phyloP scores from a whole-genome alignment of 1,139 yeast genomes.

The Scheffersomyces quercinus region DNA sequence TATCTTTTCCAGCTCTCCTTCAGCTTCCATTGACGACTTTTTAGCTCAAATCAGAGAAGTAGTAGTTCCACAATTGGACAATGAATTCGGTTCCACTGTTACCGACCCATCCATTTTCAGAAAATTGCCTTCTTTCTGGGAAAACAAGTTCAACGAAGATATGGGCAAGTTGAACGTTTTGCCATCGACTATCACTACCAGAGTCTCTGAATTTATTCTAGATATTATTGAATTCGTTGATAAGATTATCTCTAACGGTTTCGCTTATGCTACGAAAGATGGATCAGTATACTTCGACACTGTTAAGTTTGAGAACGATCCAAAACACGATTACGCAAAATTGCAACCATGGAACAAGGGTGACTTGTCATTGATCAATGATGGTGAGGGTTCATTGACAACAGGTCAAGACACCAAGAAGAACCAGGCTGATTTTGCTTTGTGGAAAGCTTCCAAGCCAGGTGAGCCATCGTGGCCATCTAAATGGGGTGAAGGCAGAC shows the following conservation, averaged over 20 bases:
- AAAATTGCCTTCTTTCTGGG: constrained; percentile 88
- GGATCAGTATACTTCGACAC: constrained; percentile 98
- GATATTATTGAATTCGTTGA: constrained; percentile 82
- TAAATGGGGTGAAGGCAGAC: constrained; percentile 97
- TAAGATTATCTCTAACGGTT: constrained; percentile 73
- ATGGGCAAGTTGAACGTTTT: constrained; percentile 84
- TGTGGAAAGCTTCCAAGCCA: constrained; percentile 95
- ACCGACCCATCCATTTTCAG: constrained; percentile 84
- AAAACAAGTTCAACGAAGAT: constrained; percentile 76
- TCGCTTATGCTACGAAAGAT: constrained; percentile 76
- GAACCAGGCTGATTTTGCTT: constrained; percentile 84
- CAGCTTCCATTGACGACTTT: constrained; percentile 31
- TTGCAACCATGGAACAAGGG: constrained; percentile 98
- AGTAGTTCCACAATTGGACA: constrained; percentile 71
- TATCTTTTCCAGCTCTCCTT: constrained; percentile 19
- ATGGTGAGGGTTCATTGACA: constrained; percentile 91
- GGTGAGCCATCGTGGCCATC: constrained; percentile 98
- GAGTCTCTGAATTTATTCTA: constrained; percentile 97
- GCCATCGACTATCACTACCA: constrained; percentile 81
- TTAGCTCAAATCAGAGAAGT: constrained; percentile 64
- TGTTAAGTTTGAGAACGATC: constrained; percentile 67
- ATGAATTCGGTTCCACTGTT: constrained; percentile 68
- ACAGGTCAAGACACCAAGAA: constrained; percentile 56
- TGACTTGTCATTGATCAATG: constrained; percentile 78
- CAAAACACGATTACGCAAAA: constrained; percentile 85